A percentile compares a stretch with the other conserved stretches of the same genome.
These are phyloP conservation scores for Debaryomyces fabryi DNA, from an alignment of 1,139 yeast genomes.

Conservation along the genomic window DNA sequence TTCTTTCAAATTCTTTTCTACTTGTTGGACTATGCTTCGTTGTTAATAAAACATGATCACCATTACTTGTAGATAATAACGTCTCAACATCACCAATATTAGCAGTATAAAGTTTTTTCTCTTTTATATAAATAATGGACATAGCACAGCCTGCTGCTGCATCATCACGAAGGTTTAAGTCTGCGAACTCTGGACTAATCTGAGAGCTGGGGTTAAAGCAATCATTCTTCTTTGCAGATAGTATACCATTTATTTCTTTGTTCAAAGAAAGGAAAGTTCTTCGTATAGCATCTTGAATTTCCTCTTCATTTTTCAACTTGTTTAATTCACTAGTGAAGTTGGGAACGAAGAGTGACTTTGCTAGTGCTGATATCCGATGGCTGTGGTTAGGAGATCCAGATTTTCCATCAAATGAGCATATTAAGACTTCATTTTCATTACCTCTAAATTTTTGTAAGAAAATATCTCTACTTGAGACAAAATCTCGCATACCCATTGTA, in stretches of 20 bases:
- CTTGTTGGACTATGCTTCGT: conserved; percentile 84
- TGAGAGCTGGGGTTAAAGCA: conserved; percentile 27
- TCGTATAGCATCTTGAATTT: conserved; percentile 68
- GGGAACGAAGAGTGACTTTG: conserved; percentile 71
- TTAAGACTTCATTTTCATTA: conserved; percentile 65
- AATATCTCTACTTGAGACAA: conserved; percentile 77
- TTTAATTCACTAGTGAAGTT: conserved; percentile 66
- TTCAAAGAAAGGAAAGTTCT: conserved; percentile 79
- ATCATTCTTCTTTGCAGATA: conserved; percentile 39
- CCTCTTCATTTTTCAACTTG: conserved; percentile 46
- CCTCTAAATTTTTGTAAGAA: conserved; percentile 90
- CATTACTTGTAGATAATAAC: conserved; percentile 75
- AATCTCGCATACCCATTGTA: conserved; percentile 68
- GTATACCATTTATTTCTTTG: conserved; percentile 63
- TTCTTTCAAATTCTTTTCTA: conserved; percentile 79
- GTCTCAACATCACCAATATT: conserved; percentile 92
- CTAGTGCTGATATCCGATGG: conserved; percentile 69
- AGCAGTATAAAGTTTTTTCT: conserved; percentile 73
- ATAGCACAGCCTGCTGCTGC: conserved; percentile 84
- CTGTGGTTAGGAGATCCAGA: conserved; percentile 59
- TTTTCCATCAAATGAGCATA: conserved; percentile 89
- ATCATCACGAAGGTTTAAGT: conserved; percentile 56
- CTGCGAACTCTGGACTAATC: conserved; percentile 44
- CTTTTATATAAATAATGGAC: conserved; percentile 77
- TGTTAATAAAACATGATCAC: conserved; percentile 74